Evolutionary conservation across 1,284 basidiomycete genomes (phyloP).

Genomic region (Afroboletus lepidellus): DNA sequence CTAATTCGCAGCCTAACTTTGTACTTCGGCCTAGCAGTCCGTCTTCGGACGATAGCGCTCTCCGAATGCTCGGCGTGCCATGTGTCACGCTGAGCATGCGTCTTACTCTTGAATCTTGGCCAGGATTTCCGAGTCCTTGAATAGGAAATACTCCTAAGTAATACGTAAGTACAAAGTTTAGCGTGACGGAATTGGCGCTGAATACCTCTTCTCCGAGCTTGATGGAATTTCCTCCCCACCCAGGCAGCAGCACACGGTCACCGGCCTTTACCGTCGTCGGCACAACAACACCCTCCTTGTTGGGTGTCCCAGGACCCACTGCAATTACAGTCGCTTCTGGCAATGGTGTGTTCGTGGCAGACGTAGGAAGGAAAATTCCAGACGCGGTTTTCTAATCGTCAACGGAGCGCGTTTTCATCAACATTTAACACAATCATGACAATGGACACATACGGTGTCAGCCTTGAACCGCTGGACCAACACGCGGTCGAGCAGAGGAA

Average conservation of each 20-base stretch:
- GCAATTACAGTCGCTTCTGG: conserved; percentile 97
- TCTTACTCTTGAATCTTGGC: conserved; percentile 93
- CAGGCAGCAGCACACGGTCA: conserved; percentile 90
- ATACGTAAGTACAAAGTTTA: conserved; percentile 1
- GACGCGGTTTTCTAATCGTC: conserved; percentile 84
- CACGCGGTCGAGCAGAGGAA: conserved; percentile 94
- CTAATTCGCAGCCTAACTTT: conserved; percentile 14
- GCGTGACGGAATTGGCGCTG: conserved; percentile 15
- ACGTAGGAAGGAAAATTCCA: conserved; percentile 92
- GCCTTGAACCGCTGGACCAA: conserved; percentile 97
- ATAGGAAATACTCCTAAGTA: conserved; percentile 83
- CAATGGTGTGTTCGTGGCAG: conserved; percentile 78
- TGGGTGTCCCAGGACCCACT: conserved; percentile 88
- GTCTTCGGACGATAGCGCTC: not conserved
- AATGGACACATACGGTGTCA: conserved; percentile 63
- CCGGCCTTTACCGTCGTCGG: conserved; percentile 84
- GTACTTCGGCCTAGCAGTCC: not conserved
- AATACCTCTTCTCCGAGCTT: conserved; percentile 96
- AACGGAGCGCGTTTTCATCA: not conserved
- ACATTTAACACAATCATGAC: not conserved
- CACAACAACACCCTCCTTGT: conserved; percentile 82
- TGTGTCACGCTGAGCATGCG: not conserved
- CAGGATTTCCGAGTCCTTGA: conserved; percentile 94
- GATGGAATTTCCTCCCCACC: conserved; percentile 94
- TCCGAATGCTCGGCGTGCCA: not conserved